Conservation (phyloP, 768 basidiomycete genomes). For the Serendipita sp. region DNA sequence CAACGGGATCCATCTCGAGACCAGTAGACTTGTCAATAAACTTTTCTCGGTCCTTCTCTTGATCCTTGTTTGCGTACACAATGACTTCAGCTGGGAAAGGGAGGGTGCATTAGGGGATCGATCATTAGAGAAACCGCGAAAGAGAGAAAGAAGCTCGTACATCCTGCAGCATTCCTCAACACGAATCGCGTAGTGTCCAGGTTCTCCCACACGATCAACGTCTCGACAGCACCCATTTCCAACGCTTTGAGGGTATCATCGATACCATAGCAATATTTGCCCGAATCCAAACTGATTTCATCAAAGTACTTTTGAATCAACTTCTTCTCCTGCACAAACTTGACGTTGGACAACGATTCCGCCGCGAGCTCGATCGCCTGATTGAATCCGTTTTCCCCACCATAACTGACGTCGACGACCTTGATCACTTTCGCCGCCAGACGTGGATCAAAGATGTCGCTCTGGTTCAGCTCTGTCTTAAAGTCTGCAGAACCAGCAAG, state of each 20-base stretch:
- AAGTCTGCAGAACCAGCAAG: constrained; percentile 96
- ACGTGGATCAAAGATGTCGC: constrained; percentile 88
- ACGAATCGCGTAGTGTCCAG: constrained; percentile 77
- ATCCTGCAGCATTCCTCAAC: constrained; percentile 82
- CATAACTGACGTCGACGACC: constrained; percentile 96
- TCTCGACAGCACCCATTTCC: constrained; percentile 93
- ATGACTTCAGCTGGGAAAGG: constrained; percentile 58
- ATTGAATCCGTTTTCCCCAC: constrained; percentile 98
- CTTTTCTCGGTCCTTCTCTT: constrained; percentile 86
- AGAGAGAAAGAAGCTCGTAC: constrained; percentile 23
- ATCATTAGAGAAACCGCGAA: too few species aligned
- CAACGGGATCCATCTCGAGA: constrained; percentile 80
- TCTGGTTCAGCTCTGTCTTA: constrained; percentile 93
- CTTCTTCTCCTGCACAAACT: constrained; percentile 97
- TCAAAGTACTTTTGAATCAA: constrained; percentile 98
- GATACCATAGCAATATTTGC: constrained; percentile 93
- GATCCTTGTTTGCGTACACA: constrained; percentile 60
- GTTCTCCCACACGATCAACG: constrained; percentile 97
- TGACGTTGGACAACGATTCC: constrained; percentile 93
- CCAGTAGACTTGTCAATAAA: constrained; percentile 92
- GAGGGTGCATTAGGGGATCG: neutral
- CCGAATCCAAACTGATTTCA: constrained; percentile 95
- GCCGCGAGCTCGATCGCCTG: constrained; percentile 97
- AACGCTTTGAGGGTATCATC: constrained; percentile 93
- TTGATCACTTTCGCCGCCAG: constrained; percentile 88